Evolutionary conservation across 1,139 yeast species (phyloP), one percentile per base, ranked within the genome.

Genomic region (Kodamaea ohmeri): DNA sequence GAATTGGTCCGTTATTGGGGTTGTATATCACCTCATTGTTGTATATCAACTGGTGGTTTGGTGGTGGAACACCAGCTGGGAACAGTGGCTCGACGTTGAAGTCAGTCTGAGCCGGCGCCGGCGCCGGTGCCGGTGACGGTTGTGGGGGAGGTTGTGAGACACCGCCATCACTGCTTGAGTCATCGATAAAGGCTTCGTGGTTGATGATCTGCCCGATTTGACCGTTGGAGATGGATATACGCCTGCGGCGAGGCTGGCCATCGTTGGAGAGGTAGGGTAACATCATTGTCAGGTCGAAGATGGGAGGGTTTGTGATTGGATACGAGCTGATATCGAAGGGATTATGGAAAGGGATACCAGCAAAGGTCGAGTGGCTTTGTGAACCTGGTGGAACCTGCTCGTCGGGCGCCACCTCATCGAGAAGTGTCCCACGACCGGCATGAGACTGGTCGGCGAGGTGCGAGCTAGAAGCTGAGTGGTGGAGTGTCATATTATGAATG

Each of bases 161-260:
- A 19, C 52, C 60, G 5, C 54, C 58, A 15, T 48, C 44, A 4
- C 35, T 14, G 24, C 37, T 21, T 14, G 56, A 63, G 33, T 56
- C 56, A 34, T 63, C 63, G 32, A 64, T 61, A 29, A 61, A 58
- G 2, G 73, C 73, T 41, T 71, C 76, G 45, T 71, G 75, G 50
- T 59, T 70, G 25, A 78, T 65, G 27, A 78, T 74, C 53, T 83
- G 90, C 32, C 87, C 84, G 48, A 83, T 83, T 54, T 83, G 92
- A 49, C 92, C 92, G 58, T 83, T 83, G 11, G 89, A 81, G 36
- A 83, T 83, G 31, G 90, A 83, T 4, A 83, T 76, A 46, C 76
- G 60, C 50, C 90, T 65, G 53, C 89, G 68, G 41, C 83, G 64
- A 6, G 67, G 71, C 9, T 59, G 58, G 0, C 76, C 76, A 27